These are phyloP conservation scores for Clitopilus passeckerianus DNA, from an alignment of 768 basidiomycete genomes.

Conservation along the genomic window DNA sequence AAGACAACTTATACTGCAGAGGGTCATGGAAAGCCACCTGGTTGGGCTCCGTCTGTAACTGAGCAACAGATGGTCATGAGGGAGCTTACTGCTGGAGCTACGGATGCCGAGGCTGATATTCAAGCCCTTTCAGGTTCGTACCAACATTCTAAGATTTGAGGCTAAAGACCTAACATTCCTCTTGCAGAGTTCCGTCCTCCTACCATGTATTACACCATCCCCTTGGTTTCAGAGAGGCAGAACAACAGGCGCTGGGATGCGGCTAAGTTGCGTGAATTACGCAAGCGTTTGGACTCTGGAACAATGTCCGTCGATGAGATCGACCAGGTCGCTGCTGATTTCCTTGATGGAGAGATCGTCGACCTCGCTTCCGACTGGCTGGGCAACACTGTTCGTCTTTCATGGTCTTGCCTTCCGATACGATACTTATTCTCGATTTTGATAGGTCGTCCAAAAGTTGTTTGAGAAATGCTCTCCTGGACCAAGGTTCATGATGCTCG, in stretches of 20 bases:
- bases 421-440: slow-evolving; percentile 1
- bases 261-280: slow-evolving; percentile 86
- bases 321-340: slow-evolving; percentile 84
- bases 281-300: slow-evolving; percentile 91
- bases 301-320: slow-evolving; percentile 81
- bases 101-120: slow-evolving; percentile 81
- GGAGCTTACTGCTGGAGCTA: slow-evolving; percentile 74
- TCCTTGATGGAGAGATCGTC: slow-evolving; percentile 92
- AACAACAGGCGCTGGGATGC: slow-evolving; percentile 92
- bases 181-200: slow-evolving; percentile 82
- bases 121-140: slow-evolving; percentile 78
- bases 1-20: slow-evolving; percentile 50
- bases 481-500: slow-evolving; percentile 86
- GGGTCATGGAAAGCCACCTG: slow-evolving; percentile 53
- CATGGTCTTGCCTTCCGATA: background rate
- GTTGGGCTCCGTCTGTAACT: slow-evolving; percentile 72
- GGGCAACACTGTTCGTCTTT: slow-evolving; percentile 76
- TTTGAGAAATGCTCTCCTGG: slow-evolving; percentile 83
- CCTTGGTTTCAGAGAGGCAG: slow-evolving; percentile 78
- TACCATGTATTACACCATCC: slow-evolving; percentile 96
- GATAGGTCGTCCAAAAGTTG: slow-evolving; percentile 90
- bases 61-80: slow-evolving; percentile 98
- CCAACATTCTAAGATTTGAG: slow-evolving; percentile 5
- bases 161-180: background rate
- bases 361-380: slow-evolving; percentile 97